Conservation (phyloP, 2,329 filamentous ascomycete species). For the Fusarium sp. region DNA sequence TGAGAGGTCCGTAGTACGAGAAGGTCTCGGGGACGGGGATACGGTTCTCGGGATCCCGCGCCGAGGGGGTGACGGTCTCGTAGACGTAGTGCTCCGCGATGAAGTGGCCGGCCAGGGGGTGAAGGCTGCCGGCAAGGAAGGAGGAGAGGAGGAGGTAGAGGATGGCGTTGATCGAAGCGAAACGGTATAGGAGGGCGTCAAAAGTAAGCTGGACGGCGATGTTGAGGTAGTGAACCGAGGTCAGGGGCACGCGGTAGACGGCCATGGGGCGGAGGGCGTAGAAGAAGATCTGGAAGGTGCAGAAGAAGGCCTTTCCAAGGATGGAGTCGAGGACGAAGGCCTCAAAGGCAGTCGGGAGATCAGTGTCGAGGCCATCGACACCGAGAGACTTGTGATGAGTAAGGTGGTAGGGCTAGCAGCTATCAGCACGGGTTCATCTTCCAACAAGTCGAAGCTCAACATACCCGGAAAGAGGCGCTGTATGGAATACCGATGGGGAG, state of each 20-base stretch:
- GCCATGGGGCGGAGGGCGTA: conserved; percentile 97
- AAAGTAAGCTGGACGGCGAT: conserved; percentile 81
- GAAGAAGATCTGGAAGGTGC: conserved; percentile 99
- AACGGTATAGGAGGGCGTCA: conserved; percentile 75
- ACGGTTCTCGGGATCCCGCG: conserved; percentile 67
- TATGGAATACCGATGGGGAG: conserved; percentile 96
- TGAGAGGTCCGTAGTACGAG: conserved; percentile 94
- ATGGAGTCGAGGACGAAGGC: conserved; percentile 94
- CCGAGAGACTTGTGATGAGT: conserved; percentile 99
- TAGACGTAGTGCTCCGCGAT: conserved; percentile 98
- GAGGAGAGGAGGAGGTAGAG: conserved; percentile 89
- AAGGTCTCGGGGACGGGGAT: conserved; percentile 90
- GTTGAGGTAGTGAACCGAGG: conserved; percentile 86
- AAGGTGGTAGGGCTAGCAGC: conserved; percentile 85
- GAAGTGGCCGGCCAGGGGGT: conserved; percentile 96
- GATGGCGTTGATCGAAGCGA: conserved; percentile 73
- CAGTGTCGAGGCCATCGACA: conserved; percentile 94
- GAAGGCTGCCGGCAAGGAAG: conserved; percentile 92
- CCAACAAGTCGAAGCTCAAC: conserved; percentile 43
- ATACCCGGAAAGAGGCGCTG: conserved; percentile 90
- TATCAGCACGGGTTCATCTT: conserved; percentile 33
- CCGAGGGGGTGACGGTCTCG: conserved; percentile 68
- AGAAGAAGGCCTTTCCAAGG: conserved; percentile 97
- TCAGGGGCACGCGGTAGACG: conserved; percentile 90
- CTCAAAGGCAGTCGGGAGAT: conserved; percentile 92